Base-by-base conservation (phyloP, 192 early-diverging fungal species). In the Backusella westeae region DNA sequence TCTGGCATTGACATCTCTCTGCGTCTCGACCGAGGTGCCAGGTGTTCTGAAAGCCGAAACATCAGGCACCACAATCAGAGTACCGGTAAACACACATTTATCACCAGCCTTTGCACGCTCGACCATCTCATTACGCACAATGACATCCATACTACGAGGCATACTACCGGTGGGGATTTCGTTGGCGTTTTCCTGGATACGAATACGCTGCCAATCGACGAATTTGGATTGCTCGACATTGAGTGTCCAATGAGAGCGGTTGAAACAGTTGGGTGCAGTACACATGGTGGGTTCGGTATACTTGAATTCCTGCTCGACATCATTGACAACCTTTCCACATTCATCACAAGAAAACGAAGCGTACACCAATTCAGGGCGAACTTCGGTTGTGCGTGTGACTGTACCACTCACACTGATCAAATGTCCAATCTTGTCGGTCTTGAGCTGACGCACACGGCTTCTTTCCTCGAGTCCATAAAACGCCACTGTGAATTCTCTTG, bases 81-180 rank as follows among this genome's bases (percentile, higher is more conserved):
- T 89, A 42, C 97, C 97, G 12, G 94, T 95, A 74, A 99, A 91
- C 42, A 88, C 85, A 80, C 94, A 91, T 69, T 91, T 93, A 81
- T 99, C 96, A 77, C 98, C 98, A 69, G 98, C 95, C 81, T 99
- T 99, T 56, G 94, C 95, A 39, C 92, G 87, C 75, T 99, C 98
- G 2, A 98, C 97, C 71, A 94, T 85, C 73, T 96, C 98, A 77
- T 94, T 92, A 34, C 98, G 90, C 70, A 99, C 83, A 82, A 99
- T 95, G 0, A 98, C 94, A 77, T 99, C 98, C 81, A 99, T 87
- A 6, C 93, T 92, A 83, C 10, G 78, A 34, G 98, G 98, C 96
- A 98, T 98, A 74, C 93, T 93, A 44, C 98, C 98, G 7, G 96
- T 92, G 32, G 98, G 98, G 41, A 99, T 98, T 82, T 99, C 97